Evolutionary conservation across 2,329 filamentous ascomycete genomes (phyloP).

Genomic region (Aulographum hederae): DNA sequence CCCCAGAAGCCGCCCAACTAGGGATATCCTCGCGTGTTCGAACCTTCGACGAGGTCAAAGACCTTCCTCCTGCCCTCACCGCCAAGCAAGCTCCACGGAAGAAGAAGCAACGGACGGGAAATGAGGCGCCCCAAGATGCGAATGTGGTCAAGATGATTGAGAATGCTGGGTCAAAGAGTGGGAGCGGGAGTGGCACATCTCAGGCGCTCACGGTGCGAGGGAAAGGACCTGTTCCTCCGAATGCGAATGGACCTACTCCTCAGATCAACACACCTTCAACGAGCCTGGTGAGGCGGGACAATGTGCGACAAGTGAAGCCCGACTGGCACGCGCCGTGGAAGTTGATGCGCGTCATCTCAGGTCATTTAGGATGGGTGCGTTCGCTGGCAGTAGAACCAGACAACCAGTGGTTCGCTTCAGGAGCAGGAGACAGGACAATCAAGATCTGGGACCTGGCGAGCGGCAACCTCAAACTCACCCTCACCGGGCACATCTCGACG

Average conservation of each 20-base stretch:
- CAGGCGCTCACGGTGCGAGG: conserved; percentile 39
- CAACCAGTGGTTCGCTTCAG: conserved; percentile 95
- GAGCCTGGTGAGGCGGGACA: conserved; percentile 44
- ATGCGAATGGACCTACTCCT: conserved; percentile 36
- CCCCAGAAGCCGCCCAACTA: no score
- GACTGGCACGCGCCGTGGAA: conserved; percentile 99
- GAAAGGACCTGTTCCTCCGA: conserved; percentile 28
- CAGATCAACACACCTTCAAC: conserved; percentile 29
- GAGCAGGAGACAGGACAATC: conserved; percentile 88
- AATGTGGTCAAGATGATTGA: conserved; percentile 51
- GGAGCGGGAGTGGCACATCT: conserved; percentile 27
- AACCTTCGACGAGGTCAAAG: conserved; percentile 52
- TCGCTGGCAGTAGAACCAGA: conserved; percentile 80
- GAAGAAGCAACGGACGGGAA: conserved; percentile 30
- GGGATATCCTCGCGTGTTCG: no score
- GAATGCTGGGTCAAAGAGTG: conserved; percentile 35
- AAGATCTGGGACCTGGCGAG: conserved; percentile 97
- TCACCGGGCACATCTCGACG: conserved; percentile 89
- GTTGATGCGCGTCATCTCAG: conserved; percentile 91
- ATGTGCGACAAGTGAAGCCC: conserved; percentile 53
- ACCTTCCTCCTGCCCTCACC: conserved; percentile 59
- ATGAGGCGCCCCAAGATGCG: conserved; percentile 29
- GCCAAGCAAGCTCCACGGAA: conserved; percentile 60
- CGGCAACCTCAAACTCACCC: conserved; percentile 63
- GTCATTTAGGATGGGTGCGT: conserved; percentile 89